phyloP scores from a whole-genome alignment of 768 basidiomycete genomes.

The Tephrocybe sp. region DNA sequence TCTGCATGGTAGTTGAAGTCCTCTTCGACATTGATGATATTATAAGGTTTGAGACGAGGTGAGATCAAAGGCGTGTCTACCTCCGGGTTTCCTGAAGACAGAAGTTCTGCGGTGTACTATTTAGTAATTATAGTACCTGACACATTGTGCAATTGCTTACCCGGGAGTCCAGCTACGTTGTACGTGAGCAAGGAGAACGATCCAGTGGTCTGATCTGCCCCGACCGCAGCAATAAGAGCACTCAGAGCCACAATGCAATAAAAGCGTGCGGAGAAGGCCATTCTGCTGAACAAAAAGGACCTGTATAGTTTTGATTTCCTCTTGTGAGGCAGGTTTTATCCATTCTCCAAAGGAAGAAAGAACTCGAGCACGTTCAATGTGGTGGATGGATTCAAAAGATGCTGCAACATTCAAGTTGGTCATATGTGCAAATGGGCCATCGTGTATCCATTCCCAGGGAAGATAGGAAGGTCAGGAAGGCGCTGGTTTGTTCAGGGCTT shows the following conservation, averaged over 20 bases:
- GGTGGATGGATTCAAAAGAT: neutral
- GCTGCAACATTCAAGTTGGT: neutral
- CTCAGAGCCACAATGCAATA: neutral
- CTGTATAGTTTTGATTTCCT: neutral
- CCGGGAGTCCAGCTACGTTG: conserved; percentile 33
- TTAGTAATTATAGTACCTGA: neutral
- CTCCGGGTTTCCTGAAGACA: conserved; percentile 27
- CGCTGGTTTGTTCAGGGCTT: too few species aligned
- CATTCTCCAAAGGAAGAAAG: neutral
- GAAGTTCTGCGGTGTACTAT: conserved; percentile 15
- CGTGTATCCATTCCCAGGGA: too few species aligned
- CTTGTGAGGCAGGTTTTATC: conserved; percentile 1
- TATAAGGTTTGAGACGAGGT: conserved; percentile 27
- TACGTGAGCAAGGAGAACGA: conserved; percentile 26
- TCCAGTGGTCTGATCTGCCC: conserved; percentile 22
- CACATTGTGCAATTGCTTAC: conserved; percentile 12
- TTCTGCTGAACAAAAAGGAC: neutral
- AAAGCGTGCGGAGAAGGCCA: neutral
- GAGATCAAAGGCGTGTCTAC: conserved; percentile 30
- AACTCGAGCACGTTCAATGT: conserved; percentile 3
- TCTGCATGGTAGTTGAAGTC: conserved; percentile 38
- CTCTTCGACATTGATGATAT: conserved; percentile 32
- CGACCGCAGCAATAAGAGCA: neutral
- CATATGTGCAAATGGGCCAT: neutral
- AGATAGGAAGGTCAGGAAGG: too few species aligned